phyloP scores from a whole-genome alignment of 1,284 basidiomycete genomes.

The Ceratobasidium sp. region DNA sequence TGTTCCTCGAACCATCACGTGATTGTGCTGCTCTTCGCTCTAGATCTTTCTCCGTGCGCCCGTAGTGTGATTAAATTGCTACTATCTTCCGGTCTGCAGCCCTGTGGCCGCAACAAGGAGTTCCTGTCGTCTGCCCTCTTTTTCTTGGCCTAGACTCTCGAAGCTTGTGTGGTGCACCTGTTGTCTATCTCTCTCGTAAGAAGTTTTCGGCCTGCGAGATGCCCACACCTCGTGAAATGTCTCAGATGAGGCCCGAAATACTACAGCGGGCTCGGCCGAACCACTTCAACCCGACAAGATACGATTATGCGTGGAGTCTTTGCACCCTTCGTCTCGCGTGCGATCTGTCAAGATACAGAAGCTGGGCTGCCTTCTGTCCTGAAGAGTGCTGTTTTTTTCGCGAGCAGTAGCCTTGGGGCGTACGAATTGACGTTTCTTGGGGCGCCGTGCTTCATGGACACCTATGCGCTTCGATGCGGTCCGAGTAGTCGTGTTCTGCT shows the following conservation, averaged over 20 bases:
- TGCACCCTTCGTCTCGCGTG: background rate
- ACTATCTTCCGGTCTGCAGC: background rate
- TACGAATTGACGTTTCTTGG: background rate
- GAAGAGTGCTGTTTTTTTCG: too few relatives aligned
- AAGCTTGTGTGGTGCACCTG: background rate
- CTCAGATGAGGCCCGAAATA: background rate
- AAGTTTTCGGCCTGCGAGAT: background rate
- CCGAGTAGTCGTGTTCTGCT: too few relatives aligned
- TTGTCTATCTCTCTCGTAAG: background rate
- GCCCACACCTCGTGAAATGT: background rate
- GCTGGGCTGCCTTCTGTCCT: background rate
- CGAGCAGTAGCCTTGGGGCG: too few relatives aligned
- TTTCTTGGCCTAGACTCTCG: background rate
- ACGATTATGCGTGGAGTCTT: background rate
- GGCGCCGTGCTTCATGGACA: too few relatives aligned
- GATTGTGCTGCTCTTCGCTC: too few relatives aligned
- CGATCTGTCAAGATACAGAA: constrained; percentile 4
- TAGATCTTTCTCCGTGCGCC: too few relatives aligned
- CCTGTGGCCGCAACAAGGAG: background rate
- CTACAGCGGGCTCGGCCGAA: background rate
- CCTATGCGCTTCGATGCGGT: too few relatives aligned
- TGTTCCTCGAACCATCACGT: too few relatives aligned
- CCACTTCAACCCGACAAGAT: background rate
- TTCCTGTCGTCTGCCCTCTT: background rate
- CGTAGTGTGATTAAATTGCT: background rate